A percentile compares a stretch with the other conserved stretches of the same genome.
phyloP scores from a whole-genome alignment of 1,284 basidiomycete species.

The Papiliotrema fonsecae region DNA sequence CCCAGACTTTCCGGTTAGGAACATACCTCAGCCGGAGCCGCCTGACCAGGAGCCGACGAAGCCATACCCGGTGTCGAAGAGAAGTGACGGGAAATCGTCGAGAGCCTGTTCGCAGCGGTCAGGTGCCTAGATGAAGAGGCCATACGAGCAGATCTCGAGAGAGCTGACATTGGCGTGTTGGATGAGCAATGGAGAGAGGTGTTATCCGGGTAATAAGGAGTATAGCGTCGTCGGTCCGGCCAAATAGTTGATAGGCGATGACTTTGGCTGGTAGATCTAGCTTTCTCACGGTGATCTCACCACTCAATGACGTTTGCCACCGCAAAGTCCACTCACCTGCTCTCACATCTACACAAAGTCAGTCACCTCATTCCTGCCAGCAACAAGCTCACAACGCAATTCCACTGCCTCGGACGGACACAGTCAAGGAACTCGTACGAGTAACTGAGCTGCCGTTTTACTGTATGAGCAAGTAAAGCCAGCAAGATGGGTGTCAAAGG shows the following conservation, averaged over 20 bases:
- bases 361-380: background rate
- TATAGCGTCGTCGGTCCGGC: background rate
- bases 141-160: slow-evolving; percentile 13
- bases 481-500: slow-evolving; percentile 85
- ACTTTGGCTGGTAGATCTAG: background rate
- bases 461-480: background rate
- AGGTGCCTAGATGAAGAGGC: slow-evolving; percentile 5
- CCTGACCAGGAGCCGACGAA: background rate
- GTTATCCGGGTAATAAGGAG: background rate
- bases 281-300: slow-evolving; percentile 4
- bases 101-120: slow-evolving; percentile 20
- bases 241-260: background rate
- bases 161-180: slow-evolving; percentile 2
- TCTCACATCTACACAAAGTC: background rate
- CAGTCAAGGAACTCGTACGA: too few species aligned
- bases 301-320: background rate
- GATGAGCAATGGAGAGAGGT: background rate
- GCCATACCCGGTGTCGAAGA: slow-evolving; percentile 7
- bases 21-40: background rate
- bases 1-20: background rate
- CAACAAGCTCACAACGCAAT: too few species aligned
- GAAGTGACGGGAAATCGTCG: slow-evolving; percentile 31
- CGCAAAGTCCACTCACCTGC: background rate
- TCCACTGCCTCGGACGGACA: background rate
- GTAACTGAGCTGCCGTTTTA: too few species aligned